These are phyloP conservation scores for Exutisphaerella laricina DNA, from an alignment of 2,329 filamentous ascomycete genomes.

Conservation along the genomic window DNA sequence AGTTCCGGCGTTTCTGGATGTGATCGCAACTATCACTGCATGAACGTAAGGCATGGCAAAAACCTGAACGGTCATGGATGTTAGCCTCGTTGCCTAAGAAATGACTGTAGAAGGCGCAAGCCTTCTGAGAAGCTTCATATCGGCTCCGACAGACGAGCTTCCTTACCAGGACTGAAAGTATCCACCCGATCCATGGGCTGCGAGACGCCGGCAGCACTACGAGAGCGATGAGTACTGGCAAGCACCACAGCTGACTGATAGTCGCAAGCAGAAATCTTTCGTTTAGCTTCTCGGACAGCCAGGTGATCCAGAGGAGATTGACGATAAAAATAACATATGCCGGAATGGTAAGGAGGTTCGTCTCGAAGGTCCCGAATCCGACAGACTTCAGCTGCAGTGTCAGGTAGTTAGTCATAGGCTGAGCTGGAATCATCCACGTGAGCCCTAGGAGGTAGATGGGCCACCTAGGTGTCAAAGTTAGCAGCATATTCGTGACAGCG, in stretches of 20 bases:
- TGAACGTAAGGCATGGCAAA: constrained; percentile 44
- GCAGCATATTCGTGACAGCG: no score
- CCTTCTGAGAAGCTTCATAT: no score
- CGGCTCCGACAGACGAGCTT: no score
- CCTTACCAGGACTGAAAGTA: constrained; percentile 37
- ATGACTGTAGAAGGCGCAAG: no score
- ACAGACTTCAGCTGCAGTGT: constrained; percentile 37
- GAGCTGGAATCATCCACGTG: constrained; percentile 38
- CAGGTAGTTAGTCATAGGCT: constrained; percentile 37
- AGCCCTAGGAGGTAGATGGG: constrained; percentile 49
- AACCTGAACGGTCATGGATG: no score
- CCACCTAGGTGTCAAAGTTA: no score
- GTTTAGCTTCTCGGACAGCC: constrained; percentile 47
- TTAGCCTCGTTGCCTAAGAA: no score
- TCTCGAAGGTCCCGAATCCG: constrained; percentile 40
- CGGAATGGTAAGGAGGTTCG: constrained; percentile 40
- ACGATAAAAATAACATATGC: constrained; percentile 48
- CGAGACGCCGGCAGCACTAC: constrained; percentile 33
- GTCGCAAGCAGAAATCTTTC: constrained; percentile 48
- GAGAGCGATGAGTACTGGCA: constrained; percentile 35
- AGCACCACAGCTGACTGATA: constrained; percentile 38
- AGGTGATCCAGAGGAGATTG: constrained; percentile 44
- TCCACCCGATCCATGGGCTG: constrained; percentile 35
- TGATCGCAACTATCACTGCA: constrained; percentile 56
- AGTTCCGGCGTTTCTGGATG: constrained; percentile 57